These are phyloP conservation scores for Earliella scabrosa DNA, from an alignment of 1,284 basidiomycete genomes.

Conservation along the genomic window DNA sequence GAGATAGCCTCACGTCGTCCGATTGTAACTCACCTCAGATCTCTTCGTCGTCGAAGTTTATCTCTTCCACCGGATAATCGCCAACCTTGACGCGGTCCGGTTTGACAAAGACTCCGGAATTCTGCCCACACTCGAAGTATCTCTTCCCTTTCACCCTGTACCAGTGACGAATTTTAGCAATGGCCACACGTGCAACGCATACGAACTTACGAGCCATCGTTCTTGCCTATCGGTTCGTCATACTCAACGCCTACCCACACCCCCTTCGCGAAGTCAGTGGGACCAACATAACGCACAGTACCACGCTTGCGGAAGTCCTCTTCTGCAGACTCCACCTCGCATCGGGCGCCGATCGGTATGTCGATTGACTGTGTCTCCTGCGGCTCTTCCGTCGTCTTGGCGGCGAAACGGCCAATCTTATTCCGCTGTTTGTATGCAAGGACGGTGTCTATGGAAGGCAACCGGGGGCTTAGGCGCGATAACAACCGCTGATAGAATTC, in stretches of 20 bases:
- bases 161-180: neutral
- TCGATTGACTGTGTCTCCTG: slow-evolving; percentile 39
- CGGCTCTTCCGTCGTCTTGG: slow-evolving; percentile 40
- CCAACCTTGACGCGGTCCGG: slow-evolving; percentile 85
- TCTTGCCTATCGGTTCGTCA: slow-evolving; percentile 96
- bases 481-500: too few species aligned
- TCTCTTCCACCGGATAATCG: slow-evolving; percentile 85
- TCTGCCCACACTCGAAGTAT: slow-evolving; percentile 83
- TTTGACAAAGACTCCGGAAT: slow-evolving; percentile 88
- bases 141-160: slow-evolving; percentile 80
- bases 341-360: slow-evolving; percentile 74
- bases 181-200: neutral
- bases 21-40: slow-evolving; percentile 18
- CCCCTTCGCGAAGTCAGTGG: slow-evolving; percentile 78
- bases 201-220: slow-evolving; percentile 86
- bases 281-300: slow-evolving; percentile 84
- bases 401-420: slow-evolving; percentile 90
- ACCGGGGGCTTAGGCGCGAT: too few species aligned
- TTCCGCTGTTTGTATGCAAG: slow-evolving; percentile 89
- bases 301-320: slow-evolving; percentile 78
- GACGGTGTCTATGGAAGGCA: slow-evolving; percentile 96
- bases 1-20: too few species aligned
- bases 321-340: slow-evolving; percentile 77
- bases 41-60: slow-evolving; percentile 71
- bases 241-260: slow-evolving; percentile 95